Evolutionary conservation across 129 eudicot species (phyloP), one percentile per base, ranked within the genome.

Genomic region (Artemisia tridentata): DNA sequence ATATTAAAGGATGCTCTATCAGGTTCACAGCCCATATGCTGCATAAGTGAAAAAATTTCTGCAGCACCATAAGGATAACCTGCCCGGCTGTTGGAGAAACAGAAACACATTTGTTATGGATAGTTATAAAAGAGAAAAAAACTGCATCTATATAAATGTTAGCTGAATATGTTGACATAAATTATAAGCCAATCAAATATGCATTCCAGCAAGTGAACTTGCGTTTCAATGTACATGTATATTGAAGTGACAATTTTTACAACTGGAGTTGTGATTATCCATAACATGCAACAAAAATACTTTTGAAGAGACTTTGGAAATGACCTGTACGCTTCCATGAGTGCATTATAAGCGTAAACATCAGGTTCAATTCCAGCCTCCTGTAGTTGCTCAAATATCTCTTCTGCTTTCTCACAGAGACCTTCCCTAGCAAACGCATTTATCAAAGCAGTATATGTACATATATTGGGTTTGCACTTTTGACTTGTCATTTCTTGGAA

Each of bases 331-430:
- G 96, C 93, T 81, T 91, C 98, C 96, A 91, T 88, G 62, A 91
- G 96, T 46, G 98, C 98, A 73, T 91, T 91, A 75, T 91, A 91
- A 78, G 87, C 86, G 73, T 91, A 91, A 27, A 88, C 98, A 81
- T 91, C 98, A 54, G 98, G 98, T 74, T 91, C 96, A 65, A 72
- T 69, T 27, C 98, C 98, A 52, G 87, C 93, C 81, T 91, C 93
- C 56, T 91, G 96, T 18, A 91, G 72, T 80, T 82, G 84, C 83
- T 91, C 98, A 69, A 91, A 91, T 66, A 88, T 64, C 55, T 91
- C 96, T 75, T 91, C 98, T 65, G 98, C 98, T 77, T 91, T 91
- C 72, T 91, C 98, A 79, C 95, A 91, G 3, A 88, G 84, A n/a
- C 98, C 96, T 68, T 84, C 96, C 59, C 91, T 84, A 25, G 98